Conservation (phyloP, 2,329 filamentous ascomycete species). For the Zymoseptoria crescenta region DNA sequence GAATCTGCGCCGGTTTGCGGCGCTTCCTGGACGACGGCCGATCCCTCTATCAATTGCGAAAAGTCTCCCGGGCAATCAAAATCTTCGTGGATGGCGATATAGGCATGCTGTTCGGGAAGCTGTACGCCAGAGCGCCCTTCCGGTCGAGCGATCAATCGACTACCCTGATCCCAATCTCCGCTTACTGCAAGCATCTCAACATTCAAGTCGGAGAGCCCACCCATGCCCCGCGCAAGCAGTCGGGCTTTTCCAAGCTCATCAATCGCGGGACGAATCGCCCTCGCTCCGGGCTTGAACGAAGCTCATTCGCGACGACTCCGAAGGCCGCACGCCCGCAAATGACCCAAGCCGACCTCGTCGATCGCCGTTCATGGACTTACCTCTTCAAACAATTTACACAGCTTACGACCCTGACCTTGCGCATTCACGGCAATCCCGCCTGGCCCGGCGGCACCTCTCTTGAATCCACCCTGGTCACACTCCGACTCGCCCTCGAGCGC, state of each 20-base stretch:
- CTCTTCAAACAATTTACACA: conserved; percentile 17
- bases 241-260: not conserved
- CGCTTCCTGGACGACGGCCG: conserved; percentile 7
- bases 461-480: conserved; percentile 20
- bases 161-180: conserved; percentile 3
- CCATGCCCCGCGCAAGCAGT: not conserved
- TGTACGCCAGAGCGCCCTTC: conserved; percentile 14
- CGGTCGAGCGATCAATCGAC: not conserved
- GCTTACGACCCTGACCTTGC: conserved; percentile 17
- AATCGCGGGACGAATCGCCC: not conserved
- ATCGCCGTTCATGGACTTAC: conserved; percentile 12
- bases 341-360: not conserved
- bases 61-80: conserved; percentile 9
- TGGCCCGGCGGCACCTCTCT: conserved; percentile 24
- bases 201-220: conserved; percentile 11
- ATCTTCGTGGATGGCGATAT: conserved; percentile 10
- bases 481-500: conserved; percentile 25
- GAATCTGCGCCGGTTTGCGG: conserved; percentile 10
- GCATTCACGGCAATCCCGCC: conserved; percentile 20
- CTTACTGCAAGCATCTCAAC: conserved; percentile 15
- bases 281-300: not conserved
- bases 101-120: conserved; percentile 9
- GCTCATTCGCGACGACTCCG: not conserved
- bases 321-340: not conserved
- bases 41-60: conserved; percentile 13